Base-by-base conservation (phyloP, 2,329 filamentous ascomycete genomes). In the Fusarium sterilihyphosum region DNA sequence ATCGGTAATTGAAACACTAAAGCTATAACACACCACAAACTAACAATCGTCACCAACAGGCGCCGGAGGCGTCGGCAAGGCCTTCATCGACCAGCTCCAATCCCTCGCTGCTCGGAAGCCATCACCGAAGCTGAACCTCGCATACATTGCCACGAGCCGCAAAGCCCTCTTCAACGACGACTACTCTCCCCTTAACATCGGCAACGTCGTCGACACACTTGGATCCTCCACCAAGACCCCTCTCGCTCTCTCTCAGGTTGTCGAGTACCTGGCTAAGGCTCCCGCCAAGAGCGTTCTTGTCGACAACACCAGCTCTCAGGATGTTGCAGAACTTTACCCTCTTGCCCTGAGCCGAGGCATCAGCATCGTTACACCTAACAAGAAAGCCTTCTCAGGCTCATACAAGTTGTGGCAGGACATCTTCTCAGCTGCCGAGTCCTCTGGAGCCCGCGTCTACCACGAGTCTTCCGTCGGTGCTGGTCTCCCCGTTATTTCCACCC, bases 341-440 rank as follows among this genome's bases (percentile, higher is more conserved):
- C 83, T 89, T 53, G 94, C 97, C 83, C 86, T 99, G 70, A 88
- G 90, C 79, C 90, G 91, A 73, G 96, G 95, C 18, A 92, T 99
- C 83, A 96, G 91, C 83, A 91, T 99, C 78, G 94, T 98, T 35
- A 99, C 96, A 2, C 95, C 96, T 49, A 99, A 98, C 88, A 99
- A 99, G 88, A 99, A 99, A 85, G 96, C 93, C 20, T 99, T 99
- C 85, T 97, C 94, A 0, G 92, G 93, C 66, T 91, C 90, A 52
- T 91, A 94, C 79, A 87, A 91, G 77, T 86, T 98, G 64, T 99
- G 96, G 95, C 89, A 94, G 79, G 90, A 93, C 73, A 98, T 99
- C 80, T 97, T 97, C 83, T 85, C 86, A 7, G 89, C 94, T 3
- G 92, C 95, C 3, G 87, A 89, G 54, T 87, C 88, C 37, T 90